Conservation (phyloP, 495 filamentous ascomycete genomes). For the Talaromyces proteolyticus region DNA sequence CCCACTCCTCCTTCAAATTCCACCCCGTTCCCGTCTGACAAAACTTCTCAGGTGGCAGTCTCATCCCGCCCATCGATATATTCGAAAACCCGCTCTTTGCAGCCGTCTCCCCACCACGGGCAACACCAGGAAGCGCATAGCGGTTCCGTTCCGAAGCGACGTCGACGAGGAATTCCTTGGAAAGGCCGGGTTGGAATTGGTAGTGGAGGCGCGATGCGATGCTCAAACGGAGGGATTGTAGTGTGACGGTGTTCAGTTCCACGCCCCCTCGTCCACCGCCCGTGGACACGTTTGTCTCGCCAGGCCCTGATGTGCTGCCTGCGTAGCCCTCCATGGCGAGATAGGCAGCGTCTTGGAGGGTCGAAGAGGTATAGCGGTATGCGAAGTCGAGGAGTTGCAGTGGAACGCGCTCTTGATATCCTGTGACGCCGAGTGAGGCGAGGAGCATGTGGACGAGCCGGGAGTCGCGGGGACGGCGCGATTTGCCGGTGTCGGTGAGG, state of each 20-base stretch:
- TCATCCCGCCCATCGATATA: constrained; percentile 57
- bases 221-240: constrained; percentile 55
- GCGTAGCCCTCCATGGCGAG: constrained; percentile 49
- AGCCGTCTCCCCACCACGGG: constrained; percentile 55
- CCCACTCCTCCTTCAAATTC: constrained; percentile 77
- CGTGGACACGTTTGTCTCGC: constrained; percentile 6
- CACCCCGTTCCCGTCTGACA: constrained; percentile 81
- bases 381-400: constrained; percentile 95
- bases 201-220: constrained; percentile 59
- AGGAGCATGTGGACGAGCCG: constrained; percentile 89
- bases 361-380: constrained; percentile 67
- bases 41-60: constrained; percentile 86
- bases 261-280: constrained; percentile 18
- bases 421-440: constrained; percentile 75
- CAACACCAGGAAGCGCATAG: constrained; percentile 69
- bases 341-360: constrained; percentile 45
- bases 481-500: constrained; percentile 51
- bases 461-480: constrained; percentile 81
- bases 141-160: constrained; percentile 77
- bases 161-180: constrained; percentile 84
- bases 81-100: constrained; percentile 17
- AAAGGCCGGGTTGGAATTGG: constrained; percentile 58
- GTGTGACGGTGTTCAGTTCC: constrained; percentile 42
- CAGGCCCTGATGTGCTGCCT: constrained; percentile 13
- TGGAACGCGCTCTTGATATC: constrained; percentile 91